These are phyloP conservation scores for Colletotrichum tanaceti DNA, from an alignment of 2,329 filamentous ascomycete genomes.

Conservation along the genomic window DNA sequence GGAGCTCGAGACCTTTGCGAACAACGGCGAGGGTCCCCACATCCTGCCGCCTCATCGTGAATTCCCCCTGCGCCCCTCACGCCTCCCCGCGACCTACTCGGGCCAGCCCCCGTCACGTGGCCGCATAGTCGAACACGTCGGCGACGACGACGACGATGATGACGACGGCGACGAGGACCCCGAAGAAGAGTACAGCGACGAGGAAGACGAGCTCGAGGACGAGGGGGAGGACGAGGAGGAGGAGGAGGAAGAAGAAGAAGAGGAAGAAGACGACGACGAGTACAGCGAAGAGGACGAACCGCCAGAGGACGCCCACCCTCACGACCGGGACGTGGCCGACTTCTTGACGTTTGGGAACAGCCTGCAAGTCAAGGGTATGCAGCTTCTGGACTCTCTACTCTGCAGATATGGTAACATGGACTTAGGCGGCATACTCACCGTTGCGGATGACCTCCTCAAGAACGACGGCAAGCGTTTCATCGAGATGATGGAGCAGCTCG, in stretches of 20 bases:
- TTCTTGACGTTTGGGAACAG: slow-evolving; percentile 99
- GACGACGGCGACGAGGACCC: slow-evolving; percentile 64
- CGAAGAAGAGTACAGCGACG: slow-evolving; percentile 64
- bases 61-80: slow-evolving; percentile 69
- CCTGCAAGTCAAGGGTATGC: slow-evolving; percentile 87
- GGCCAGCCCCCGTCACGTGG: slow-evolving; percentile 78
- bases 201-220: slow-evolving; percentile 63
- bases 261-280: slow-evolving; percentile 67
- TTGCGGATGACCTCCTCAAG: slow-evolving; percentile 97
- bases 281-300: slow-evolving; percentile 74
- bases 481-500: slow-evolving; percentile 99
- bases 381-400: slow-evolving; percentile 58
- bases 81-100: slow-evolving; percentile 68
- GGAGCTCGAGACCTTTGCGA: slow-evolving; percentile 96
- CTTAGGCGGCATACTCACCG: slow-evolving; percentile 95
- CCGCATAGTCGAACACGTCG: slow-evolving; percentile 76
- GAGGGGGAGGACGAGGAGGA: slow-evolving; percentile 68
- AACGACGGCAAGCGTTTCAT: slow-evolving; percentile 99
- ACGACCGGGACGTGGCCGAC: slow-evolving; percentile 78
- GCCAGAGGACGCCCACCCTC: slow-evolving; percentile 74
- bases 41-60: slow-evolving; percentile 76
- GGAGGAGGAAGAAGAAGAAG: slow-evolving; percentile 64
- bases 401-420: slow-evolving; percentile 60
- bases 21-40: slow-evolving; percentile 78
- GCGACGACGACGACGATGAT: slow-evolving; percentile 65